These are phyloP conservation scores for Schrenkiella parvula DNA, from an alignment of 345 rosid genomes.

Conservation along the genomic window DNA sequence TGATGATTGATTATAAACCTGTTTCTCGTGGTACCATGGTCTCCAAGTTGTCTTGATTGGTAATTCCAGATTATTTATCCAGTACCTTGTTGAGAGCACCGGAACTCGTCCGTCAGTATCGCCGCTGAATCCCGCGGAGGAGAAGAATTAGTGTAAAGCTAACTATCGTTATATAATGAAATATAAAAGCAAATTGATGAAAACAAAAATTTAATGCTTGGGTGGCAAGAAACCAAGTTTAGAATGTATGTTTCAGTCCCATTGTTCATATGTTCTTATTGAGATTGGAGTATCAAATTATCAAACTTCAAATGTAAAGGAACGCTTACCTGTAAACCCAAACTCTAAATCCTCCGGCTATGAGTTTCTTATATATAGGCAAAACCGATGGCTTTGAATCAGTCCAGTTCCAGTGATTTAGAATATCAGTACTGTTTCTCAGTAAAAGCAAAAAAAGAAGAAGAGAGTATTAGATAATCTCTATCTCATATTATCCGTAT, in stretches of 20 bases:
- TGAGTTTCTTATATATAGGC: conserved; percentile 73
- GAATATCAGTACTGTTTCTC: conserved; percentile 43
- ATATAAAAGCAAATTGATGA: not conserved
- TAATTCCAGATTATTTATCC: conserved; percentile 50
- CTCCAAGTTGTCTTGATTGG: conserved; percentile 64
- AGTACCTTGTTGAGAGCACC: conserved; percentile 65
- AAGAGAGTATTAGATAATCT: not conserved
- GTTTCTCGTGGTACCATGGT: conserved; percentile 79
- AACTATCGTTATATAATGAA: not conserved
- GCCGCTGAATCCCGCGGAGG: conserved; percentile 41
- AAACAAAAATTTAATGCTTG: not conserved
- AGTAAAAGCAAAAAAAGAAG: not conserved
- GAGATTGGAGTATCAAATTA: not conserved
- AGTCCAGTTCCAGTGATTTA: conserved; percentile 34
- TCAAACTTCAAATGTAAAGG: not conserved
- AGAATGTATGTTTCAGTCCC: not conserved
- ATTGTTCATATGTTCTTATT: not conserved
- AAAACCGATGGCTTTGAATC: conserved; percentile 53
- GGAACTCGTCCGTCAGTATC: conserved; percentile 93
- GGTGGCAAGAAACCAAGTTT: not conserved
- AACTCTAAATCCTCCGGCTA: conserved; percentile 55
- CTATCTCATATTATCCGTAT: not conserved
- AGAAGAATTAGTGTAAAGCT: not conserved
- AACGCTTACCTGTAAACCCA: conserved; percentile 75
- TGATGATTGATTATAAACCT: conserved; percentile 33